A percentile compares a stretch with the other conserved stretches of the same genome.
phyloP scores from a whole-genome alignment of 1,284 basidiomycete species.

The Leccinum fuscescens region DNA sequence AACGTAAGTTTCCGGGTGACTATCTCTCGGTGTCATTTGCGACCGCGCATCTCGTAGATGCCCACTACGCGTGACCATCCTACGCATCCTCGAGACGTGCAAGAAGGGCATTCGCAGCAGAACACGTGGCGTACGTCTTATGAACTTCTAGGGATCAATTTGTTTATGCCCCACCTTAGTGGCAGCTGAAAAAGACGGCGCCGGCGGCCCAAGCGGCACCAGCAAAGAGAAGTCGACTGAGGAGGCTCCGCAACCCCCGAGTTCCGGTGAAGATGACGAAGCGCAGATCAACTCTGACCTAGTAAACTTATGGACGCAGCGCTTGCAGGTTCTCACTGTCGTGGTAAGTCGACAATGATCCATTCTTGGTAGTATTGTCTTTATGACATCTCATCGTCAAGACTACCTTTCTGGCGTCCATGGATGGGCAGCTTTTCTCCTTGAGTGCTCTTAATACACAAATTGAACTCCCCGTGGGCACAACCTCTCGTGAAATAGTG shows the following conservation, averaged over 20 bases:
- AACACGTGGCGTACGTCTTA: slow-evolving; percentile 18
- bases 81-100: background rate
- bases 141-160: background rate
- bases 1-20: background rate
- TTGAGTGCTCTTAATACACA: slow-evolving; percentile 24
- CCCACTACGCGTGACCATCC: slow-evolving; percentile 2
- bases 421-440: slow-evolving; percentile 33
- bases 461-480: slow-evolving; percentile 13
- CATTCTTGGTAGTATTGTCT: background rate
- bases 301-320: slow-evolving; percentile 24
- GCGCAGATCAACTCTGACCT: slow-evolving; percentile 18
- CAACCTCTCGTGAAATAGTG: slow-evolving; percentile 20
- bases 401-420: slow-evolving; percentile 31
- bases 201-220: slow-evolving; percentile 1
- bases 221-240: slow-evolving; percentile 4
- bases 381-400: slow-evolving; percentile 8
- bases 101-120: slow-evolving; percentile 4
- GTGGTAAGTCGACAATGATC: slow-evolving; percentile 22
- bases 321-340: slow-evolving; percentile 30
- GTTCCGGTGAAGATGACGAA: slow-evolving; percentile 10
- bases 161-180: slow-evolving; percentile 7
- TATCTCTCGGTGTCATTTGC: slow-evolving; percentile 1
- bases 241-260: background rate
- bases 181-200: slow-evolving; percentile 1
- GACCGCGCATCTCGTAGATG: background rate